Percentiles rank a stretch among this genome's conserved stretches.
Conservation (phyloP, 2,329 filamentous ascomycete genomes). For the Domatiomyces globalis region DNA sequence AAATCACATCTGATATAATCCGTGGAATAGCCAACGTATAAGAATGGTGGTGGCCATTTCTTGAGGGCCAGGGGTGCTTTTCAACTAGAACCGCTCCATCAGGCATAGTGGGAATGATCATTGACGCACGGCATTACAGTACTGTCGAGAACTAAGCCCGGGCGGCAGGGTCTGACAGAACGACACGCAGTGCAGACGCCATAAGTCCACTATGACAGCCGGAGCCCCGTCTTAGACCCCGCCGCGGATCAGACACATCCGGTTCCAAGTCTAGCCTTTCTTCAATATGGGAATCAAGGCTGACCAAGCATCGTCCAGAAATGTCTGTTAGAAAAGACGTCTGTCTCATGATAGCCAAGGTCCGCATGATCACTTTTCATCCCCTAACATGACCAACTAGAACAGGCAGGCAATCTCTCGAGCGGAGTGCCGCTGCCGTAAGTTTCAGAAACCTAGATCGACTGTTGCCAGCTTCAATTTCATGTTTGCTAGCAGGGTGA, state of each 20-base stretch:
- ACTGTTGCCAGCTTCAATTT: background rate
- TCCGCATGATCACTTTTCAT: background rate
- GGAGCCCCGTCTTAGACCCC: background rate
- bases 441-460: background rate
- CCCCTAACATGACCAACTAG: background rate
- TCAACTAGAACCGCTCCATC: background rate
- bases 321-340: background rate
- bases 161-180: background rate
- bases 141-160: background rate
- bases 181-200: background rate
- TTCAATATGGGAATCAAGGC: background rate
- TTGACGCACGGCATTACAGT: background rate
- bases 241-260: background rate
- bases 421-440: background rate
- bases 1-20: background rate
- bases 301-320: background rate
- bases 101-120: background rate
- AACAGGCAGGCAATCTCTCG: background rate
- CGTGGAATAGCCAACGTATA: background rate
- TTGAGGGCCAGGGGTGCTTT: background rate
- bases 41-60: background rate
- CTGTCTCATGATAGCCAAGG: background rate
- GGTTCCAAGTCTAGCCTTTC: background rate
- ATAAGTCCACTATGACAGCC: background rate
- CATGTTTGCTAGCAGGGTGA: background rate